Base-by-base conservation (phyloP, 495 filamentous ascomycete genomes). In the Penicillium herquei region DNA sequence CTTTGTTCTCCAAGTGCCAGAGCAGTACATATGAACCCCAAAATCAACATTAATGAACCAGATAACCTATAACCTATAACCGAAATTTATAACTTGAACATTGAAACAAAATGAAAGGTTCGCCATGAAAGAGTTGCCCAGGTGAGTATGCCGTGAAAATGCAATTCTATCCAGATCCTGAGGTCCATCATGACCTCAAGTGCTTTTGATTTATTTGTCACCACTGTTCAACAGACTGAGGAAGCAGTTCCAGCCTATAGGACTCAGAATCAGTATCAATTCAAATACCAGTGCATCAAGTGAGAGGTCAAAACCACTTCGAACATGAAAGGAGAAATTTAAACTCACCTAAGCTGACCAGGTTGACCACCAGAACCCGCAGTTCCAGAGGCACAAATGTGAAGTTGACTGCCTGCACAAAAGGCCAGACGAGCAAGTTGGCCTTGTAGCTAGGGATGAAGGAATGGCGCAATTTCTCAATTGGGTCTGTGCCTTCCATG, bases 391-490 rank as follows among this genome's bases (percentile, higher is more conserved):
- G 94, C 50, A 98, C 88, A 42, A 95, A 77, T 66, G 87, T 86
- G 77, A 98, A 98, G 76, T 98, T 98, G 58, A 87, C 80, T 49
- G 87, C 72, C 77, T 98, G 94, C 54, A 98, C 91, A 56, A 82
- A 83, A 8, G 94, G 95, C 94, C 95, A 98, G 46, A 98, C 78
- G 71, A 90, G 84, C 79, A 89, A 92, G 70, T 98, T 98, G 64
- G 87, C 88, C 65, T 78, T 81, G 69, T 98, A 78, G 43, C 86
- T 87, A 6, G 79, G 74, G 48, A 66, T 59, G 66, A 91, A 98
- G 51, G 78, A 86, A 56, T 74, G 81, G 37, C 79, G 69, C 49
- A 91, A 74, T 79, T 92, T 96, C 62, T 90, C 84, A 56, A 73
- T 64, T 7, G 88, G 86, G 52, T 82, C 79, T 6, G 68, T 68